Evolutionary conservation across 371 early-diverging fungal genomes (phyloP).

Genomic region (Mortierella sp.): DNA sequence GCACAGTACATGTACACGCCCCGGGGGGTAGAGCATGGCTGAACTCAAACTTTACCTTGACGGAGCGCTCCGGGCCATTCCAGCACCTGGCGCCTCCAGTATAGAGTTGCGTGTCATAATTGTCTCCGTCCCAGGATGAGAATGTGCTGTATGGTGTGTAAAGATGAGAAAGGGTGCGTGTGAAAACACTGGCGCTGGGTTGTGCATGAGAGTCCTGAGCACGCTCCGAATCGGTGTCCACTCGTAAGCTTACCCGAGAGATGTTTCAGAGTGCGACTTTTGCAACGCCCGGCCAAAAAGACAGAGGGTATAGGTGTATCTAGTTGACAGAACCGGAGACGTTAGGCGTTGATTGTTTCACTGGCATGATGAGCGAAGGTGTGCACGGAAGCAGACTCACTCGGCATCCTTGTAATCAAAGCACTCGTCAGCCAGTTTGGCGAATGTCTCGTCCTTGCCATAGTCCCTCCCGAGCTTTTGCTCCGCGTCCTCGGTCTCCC

Average conservation of each 20-base stretch:
- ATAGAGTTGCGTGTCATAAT: conserved; percentile 71
- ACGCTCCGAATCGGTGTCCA: too few species aligned
- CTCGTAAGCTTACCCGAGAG: conserved; percentile 83
- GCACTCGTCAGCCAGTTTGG: conserved; percentile 75
- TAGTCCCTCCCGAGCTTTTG: conserved; percentile 66
- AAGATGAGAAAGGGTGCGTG: conserved; percentile 24
- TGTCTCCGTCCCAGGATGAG: conserved; percentile 44
- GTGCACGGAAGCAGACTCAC: conserved; percentile 36
- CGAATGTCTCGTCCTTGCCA: conserved; percentile 70
- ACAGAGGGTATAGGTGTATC: conserved; percentile 83
- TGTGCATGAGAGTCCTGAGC: too few species aligned
- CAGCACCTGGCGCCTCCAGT: conserved; percentile 85
- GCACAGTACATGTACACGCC: not conserved
- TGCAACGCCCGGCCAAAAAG: conserved; percentile 79
- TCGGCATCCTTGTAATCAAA: conserved; percentile 75
- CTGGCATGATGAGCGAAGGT: not conserved
- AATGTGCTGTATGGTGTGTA: conserved; percentile 41
- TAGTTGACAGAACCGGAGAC: conserved; percentile 4
- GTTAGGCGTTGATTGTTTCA: not conserved
- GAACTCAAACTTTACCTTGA: conserved; percentile 53
- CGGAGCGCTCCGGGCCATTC: conserved; percentile 90
- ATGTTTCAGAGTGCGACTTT: conserved; percentile 65
- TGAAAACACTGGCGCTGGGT: not conserved
- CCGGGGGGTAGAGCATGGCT: too few species aligned
- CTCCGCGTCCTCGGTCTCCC: conserved; percentile 54